Conservation (phyloP, 306 rosid genomes). For the Pyrus communis region DNA sequence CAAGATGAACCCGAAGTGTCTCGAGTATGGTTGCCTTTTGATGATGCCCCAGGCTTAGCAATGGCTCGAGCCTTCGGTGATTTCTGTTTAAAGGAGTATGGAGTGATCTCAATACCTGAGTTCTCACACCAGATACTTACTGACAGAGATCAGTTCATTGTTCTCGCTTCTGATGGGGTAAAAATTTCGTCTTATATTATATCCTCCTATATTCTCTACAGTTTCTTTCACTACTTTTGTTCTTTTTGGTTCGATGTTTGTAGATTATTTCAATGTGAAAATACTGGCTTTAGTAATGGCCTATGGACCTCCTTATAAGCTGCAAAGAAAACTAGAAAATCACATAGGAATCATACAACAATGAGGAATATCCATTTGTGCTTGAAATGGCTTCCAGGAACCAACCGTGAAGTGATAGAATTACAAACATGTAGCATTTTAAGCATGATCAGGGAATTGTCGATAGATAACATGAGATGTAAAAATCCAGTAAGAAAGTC, state of each 20-base stretch:
- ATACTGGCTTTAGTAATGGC: background rate
- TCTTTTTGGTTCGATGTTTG: background rate
- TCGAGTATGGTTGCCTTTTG: constrained; percentile 91
- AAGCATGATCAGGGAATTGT: background rate
- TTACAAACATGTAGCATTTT: background rate
- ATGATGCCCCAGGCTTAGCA: constrained; percentile 96
- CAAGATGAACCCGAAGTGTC: constrained; percentile 97
- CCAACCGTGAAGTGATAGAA: background rate
- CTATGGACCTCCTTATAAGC: background rate
- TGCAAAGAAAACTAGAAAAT: background rate
- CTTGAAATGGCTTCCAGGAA: constrained; percentile 9
- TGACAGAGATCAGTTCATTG: constrained; percentile 77
- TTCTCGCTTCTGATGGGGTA: constrained; percentile 97
- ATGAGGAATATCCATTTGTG: background rate
- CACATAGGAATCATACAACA: too few relatives aligned
- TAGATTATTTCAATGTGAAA: background rate
- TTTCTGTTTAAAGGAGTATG: constrained; percentile 92
- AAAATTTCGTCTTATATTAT: constrained; percentile 9
- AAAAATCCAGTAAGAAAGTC: background rate
- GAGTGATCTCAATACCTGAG: constrained; percentile 92
- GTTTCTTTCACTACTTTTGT: background rate
- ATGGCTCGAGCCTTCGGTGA: constrained; percentile 99
- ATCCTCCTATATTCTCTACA: background rate
- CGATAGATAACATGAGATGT: background rate
- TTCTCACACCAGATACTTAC: constrained; percentile 65